phyloP scores from a whole-genome alignment of 2,329 filamentous ascomycete genomes.

The Cyphellophora europaea region DNA sequence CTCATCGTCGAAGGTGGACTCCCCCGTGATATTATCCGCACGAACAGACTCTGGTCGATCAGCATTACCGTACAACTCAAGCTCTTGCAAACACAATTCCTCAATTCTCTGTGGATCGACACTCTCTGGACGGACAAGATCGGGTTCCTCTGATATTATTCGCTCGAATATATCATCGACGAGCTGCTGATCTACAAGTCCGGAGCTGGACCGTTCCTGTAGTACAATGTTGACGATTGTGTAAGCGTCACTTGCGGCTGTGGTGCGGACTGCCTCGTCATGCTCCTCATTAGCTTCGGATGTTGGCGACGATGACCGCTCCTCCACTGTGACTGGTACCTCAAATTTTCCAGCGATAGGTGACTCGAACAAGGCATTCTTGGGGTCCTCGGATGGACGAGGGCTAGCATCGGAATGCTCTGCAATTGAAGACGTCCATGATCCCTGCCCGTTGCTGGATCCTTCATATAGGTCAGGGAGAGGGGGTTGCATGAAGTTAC shows the following conservation, averaged over 20 bases:
- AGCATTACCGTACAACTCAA: slow-evolving; percentile 21
- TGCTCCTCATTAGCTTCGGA: too few species aligned
- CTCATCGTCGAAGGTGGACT: not conserved
- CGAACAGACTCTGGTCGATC: slow-evolving; percentile 5
- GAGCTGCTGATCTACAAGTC: slow-evolving; percentile 24
- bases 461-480: slow-evolving; percentile 14
- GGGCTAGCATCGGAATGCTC: slow-evolving; percentile 9
- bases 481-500: slow-evolving; percentile 19
- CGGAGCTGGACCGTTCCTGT: slow-evolving; percentile 16
- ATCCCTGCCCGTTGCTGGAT: slow-evolving; percentile 9
- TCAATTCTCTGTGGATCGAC: slow-evolving; percentile 47
- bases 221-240: slow-evolving; percentile 19
- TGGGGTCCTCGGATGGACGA: too few species aligned
- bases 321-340: too few species aligned
- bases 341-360: too few species aligned
- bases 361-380: too few species aligned
- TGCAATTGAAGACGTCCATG: slow-evolving; percentile 18
- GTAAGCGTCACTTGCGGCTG: slow-evolving; percentile 16
- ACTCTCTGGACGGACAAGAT: slow-evolving; percentile 42
- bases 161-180: slow-evolving; percentile 23
- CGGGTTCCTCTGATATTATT: slow-evolving; percentile 39
- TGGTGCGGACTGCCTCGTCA: too few species aligned
- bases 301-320: too few species aligned
- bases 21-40: not conserved
- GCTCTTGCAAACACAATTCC: slow-evolving; percentile 44